Evolutionary conservation across 163 green algal genomes (phyloP), one percentile per base, ranked within the genome.

Genomic region (Volvox carteri): DNA sequence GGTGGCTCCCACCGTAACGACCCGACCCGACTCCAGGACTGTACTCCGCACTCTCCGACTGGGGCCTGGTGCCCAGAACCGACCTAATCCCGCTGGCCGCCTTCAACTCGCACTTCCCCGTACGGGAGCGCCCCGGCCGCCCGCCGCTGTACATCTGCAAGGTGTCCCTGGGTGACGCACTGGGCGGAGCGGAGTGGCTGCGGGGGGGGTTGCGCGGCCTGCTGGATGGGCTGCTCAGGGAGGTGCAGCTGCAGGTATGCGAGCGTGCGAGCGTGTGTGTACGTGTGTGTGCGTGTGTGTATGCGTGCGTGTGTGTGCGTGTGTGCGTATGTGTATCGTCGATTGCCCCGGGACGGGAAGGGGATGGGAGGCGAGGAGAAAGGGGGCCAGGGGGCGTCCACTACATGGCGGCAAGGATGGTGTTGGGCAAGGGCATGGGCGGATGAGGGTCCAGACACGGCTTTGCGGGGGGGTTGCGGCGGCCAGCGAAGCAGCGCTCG

Each of bases 51-150:
- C 41, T 94, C 39, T 91, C 85, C 79, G 90, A 94, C 78, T 93
- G 86, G 89, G 92, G 92, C 46, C 84, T 95, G 37, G 46, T 94
- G 0, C 91, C 92, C 14, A 73, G 86, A 60, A 70, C 84, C 54
- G 92, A 92, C 60, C 84, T 95, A 0, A 52, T 92, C 42, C 89
- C 92, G 12, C 67, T 95, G 37, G 77, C 52, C 67, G n/a, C 84
- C 54, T 89, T 89, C 72, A 84, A 81, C 67, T 16, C 41, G 39
- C n/a, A 67, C 72, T 84, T 89, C 84, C 84, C 72, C 0, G 84
- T 89, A 19, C 16, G 3, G 11, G 84, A 89, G 72, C 84, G 84
- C 0, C 65, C 83, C 50, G 83, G 83, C 48, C 48, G 83, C 35
- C 83, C 37, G 48, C 83, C 83, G 68, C 83, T 88, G 48, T 48